These are phyloP conservation scores for Pelargonium nanum DNA, from an alignment of 345 rosid genomes.

Conservation along the genomic window DNA sequence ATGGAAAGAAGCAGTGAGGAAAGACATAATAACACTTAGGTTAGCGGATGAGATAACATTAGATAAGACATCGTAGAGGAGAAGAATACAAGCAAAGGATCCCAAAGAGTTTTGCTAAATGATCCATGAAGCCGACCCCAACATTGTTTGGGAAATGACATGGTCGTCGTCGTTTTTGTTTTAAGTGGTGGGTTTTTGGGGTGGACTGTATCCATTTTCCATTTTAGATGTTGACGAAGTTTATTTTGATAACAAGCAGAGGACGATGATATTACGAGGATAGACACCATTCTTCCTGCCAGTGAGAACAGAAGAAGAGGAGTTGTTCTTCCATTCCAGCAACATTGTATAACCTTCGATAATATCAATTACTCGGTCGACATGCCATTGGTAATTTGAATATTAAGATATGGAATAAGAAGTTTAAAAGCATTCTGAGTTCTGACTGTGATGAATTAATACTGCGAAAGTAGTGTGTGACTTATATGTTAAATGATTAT, in stretches of 20 bases:
- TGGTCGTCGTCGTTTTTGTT: too few relatives aligned
- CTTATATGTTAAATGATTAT: background rate
- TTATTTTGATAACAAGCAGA: background rate
- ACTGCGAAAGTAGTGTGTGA: background rate
- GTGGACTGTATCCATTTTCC: too few relatives aligned
- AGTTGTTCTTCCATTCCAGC: slow-evolving; percentile 75
- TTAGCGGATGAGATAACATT: background rate
- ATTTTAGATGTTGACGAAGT: too few relatives aligned
- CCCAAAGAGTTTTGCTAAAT: background rate
- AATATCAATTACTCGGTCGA: slow-evolving; percentile 51
- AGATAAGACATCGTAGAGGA: background rate
- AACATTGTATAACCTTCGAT: slow-evolving; percentile 49
- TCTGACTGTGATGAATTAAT: background rate
- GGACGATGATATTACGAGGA: slow-evolving; percentile 1
- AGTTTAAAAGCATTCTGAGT: background rate
- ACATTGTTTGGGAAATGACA: too few relatives aligned
- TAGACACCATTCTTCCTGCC: too few relatives aligned
- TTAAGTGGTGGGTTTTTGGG: too few relatives aligned
- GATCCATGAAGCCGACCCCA: too few relatives aligned
- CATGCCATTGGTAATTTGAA: slow-evolving; percentile 55
- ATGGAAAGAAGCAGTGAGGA: background rate
- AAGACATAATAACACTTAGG: background rate
- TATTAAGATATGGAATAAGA: background rate
- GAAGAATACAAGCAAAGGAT: background rate
- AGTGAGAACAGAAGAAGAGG: slow-evolving; percentile 49